These are phyloP conservation scores for Oligophagozyma castellii DNA, from an alignment of 1,139 yeast genomes.

Conservation along the genomic window DNA sequence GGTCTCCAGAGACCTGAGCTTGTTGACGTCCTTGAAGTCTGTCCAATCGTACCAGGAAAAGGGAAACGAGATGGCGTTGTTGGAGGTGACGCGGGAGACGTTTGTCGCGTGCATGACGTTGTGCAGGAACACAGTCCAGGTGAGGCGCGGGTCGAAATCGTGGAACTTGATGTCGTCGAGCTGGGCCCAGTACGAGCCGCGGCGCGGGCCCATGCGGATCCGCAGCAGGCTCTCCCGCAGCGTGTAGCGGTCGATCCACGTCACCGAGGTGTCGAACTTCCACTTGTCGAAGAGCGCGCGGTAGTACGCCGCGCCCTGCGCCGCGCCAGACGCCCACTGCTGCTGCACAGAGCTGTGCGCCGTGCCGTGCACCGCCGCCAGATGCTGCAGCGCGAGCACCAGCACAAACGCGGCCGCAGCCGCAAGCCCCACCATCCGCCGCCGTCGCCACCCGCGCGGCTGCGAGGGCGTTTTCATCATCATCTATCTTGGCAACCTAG, in stretches of 20 bases:
- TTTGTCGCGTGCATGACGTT: too few relatives aligned
- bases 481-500: too few relatives aligned
- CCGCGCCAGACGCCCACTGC: too few relatives aligned
- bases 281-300: conserved; percentile 13
- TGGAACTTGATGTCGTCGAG: conserved; percentile 12
- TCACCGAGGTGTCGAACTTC: conserved; percentile 8
- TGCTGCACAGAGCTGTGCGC: too few relatives aligned
- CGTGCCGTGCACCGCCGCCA: too few relatives aligned
- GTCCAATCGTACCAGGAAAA: conserved; percentile 22
- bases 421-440: too few relatives aligned
- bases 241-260: conserved; percentile 14
- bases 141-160: conserved; percentile 17
- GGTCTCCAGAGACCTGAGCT: conserved; percentile 5
- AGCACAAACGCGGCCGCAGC: too few relatives aligned
- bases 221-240: conserved; percentile 10
- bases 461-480: too few relatives aligned
- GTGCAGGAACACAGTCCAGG: conserved; percentile 13
- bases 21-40: conserved; percentile 14
- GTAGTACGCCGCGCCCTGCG: too few relatives aligned
- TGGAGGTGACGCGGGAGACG: conserved; percentile 2
- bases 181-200: conserved; percentile 6
- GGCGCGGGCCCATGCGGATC: conserved; percentile 7
- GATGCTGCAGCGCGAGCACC: too few relatives aligned
- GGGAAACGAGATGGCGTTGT: too few relatives aligned
- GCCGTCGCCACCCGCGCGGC: too few relatives aligned